Evolutionary conservation across 805 yeast genomes (phyloP), one percentile per base, ranked within the genome.

Genomic region (Starmerella tilneyi): DNA sequence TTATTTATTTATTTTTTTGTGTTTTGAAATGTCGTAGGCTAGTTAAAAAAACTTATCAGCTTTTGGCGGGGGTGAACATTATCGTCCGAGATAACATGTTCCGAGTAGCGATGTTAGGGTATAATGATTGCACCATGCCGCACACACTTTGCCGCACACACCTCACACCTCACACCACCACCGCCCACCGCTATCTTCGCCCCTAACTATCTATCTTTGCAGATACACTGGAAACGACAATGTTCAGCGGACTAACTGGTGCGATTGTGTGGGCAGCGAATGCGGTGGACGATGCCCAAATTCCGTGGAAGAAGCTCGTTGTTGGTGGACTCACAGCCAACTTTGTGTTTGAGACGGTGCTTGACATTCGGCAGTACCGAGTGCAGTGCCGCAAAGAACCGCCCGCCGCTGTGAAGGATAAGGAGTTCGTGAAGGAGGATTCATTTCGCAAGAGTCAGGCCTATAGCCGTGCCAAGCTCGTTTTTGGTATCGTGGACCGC

Each of bases 391-490:
- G 46, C 40, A 64, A 72, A 42, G 65, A 70, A 47, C 69, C 69
- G 32, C 62, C 71, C 30, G 76, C 84, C 19, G 95, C 95, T n/a
- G 66, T 65, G 11, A 72, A 79, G n/a, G 67, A 86, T 49, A 72
- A 75, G 50, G 75, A 72, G 30, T 80, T 80, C 49, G 76, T 88
- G 44, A 78, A 81, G 43, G 70, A 74, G 32, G 82, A 81, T 43
- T 83, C 89, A 6, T 83, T 83, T 55, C 69, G 70, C 46, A 81
- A 84, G 60, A 75, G 94, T 1, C 85, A 83, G 57, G 74, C 71
- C 23, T 92, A 89, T 61, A 76, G 89, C 2, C 66, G 80, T 23
- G 83, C 95, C 13, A 88, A 88, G 62, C 74, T 85, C 44, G 68
- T 69, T 54, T 84, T 85, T 60, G 71, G 79, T 1, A 68, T 84